Base-by-base conservation (phyloP, 2,329 filamentous ascomycete species). In the Nothophaeocryptopus gaeumannii region DNA sequence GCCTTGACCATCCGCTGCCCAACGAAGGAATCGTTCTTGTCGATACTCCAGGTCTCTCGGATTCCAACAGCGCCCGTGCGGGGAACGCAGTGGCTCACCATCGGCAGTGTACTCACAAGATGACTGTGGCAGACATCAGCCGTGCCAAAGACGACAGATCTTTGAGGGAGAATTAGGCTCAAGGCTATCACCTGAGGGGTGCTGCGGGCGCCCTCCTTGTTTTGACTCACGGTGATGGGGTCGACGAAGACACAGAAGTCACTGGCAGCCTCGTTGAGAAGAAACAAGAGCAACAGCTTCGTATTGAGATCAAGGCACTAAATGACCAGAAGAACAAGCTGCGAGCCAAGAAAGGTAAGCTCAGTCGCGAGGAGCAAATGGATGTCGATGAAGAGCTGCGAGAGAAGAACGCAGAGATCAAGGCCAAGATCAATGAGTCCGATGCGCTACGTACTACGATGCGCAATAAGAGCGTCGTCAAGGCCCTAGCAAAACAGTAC, bases 41-140 rank as follows among this genome's bases (percentile, higher is more conserved):
- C 8, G 59, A 63, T 39, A 20, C 47, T 12, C 59, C 61, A 4
- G 61, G 58, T 2, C 40, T 55, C 1, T 50, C 54, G 5, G 61
- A 62, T 35, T 26, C 35, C 14, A 59, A 61, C 36, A 44, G 29
- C 5, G 55, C 50, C 29, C 53, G 59, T 8, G 35, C 16, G 2
- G n/a, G 30, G 5, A 58, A 46, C 11, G 56, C 56, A 1, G 11
- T 44, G 1, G 35, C 33, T 8, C 39, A 54, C 10, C 45, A 40
- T 10, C 48, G 42, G 11, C 10, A 46, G 29, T 55, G 55, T 37
- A 55, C 57, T 1, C 55, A 61, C 42, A 46, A 44, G 8, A 50
- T 54, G 12, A 44, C 34, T 13, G 51, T 54, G 11, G 51, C 55
- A 1, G 15, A 55, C 8, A 51, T 57, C 26, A 39, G 30, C 12